Evolutionary conservation across 805 yeast species (phyloP).

Genomic region (Cyberlindnera bimundalis): DNA sequence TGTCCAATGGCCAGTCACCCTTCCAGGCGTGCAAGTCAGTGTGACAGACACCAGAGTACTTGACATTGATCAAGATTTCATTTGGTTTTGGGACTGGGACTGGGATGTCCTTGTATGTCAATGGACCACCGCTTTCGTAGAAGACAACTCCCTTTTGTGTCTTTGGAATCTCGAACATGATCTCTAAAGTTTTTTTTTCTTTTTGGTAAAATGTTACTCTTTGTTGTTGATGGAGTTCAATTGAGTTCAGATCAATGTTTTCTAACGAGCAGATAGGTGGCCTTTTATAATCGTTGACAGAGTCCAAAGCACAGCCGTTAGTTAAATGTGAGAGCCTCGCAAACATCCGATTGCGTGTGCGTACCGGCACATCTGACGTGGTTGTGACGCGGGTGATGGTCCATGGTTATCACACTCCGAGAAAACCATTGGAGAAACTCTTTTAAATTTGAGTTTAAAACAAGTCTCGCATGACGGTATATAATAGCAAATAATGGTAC

Average conservation of each 20-base stretch:
- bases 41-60: constrained; percentile 65
- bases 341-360: not conserved
- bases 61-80: constrained; percentile 53
- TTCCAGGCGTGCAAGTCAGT: constrained; percentile 62
- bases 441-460: no score
- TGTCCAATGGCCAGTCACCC: constrained; percentile 56
- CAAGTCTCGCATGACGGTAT: no score
- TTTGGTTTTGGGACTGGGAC: constrained; percentile 55
- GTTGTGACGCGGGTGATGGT: constrained; percentile 1
- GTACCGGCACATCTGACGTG: not conserved
- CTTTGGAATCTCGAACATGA: constrained; percentile 31
- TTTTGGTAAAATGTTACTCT: not conserved
- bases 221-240: not conserved
- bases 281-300: no score
- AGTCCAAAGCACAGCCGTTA: no score
- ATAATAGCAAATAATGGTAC: no score
- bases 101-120: constrained; percentile 47
- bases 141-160: constrained; percentile 51
- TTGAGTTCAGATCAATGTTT: no score
- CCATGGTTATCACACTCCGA: no score
- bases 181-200: constrained; percentile 1
- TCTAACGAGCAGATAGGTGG: not conserved
- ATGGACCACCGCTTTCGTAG: constrained; percentile 45
- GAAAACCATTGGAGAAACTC: no score
- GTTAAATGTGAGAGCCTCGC: not conserved